phyloP scores from a whole-genome alignment of 2,329 filamentous ascomycete genomes.

The Arthrobotrys musiformis region DNA sequence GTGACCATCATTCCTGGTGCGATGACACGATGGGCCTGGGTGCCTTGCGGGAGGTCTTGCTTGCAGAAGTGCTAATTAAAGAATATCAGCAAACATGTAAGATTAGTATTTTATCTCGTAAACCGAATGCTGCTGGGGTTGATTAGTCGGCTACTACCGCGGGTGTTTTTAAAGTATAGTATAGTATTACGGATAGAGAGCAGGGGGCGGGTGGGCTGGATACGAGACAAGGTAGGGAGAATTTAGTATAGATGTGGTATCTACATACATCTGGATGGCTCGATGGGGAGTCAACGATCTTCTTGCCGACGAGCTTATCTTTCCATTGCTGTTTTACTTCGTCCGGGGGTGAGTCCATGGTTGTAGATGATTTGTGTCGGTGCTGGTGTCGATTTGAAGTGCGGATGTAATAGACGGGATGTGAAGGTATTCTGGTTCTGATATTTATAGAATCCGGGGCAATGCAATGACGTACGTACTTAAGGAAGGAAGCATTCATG shows the following conservation, averaged over 20 bases:
- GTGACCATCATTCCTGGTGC: conserved; percentile 56
- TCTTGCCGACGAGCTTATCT: conserved; percentile 58
- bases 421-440: background rate
- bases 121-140: too few species aligned
- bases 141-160: too few species aligned
- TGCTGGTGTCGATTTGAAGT: background rate
- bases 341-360: conserved; percentile 17
- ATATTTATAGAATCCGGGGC: background rate
- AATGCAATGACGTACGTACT: too few species aligned
- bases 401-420: background rate
- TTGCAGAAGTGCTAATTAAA: conserved; percentile 54
- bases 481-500: too few species aligned
- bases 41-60: conserved; percentile 57
- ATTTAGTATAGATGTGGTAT: background rate
- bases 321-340: conserved; percentile 55
- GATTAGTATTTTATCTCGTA: too few species aligned
- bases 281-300: conserved; percentile 53
- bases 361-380: background rate
- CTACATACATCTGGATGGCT: conserved; percentile 29
- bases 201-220: too few species aligned
- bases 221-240: background rate
- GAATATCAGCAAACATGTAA: too few species aligned
- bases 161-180: too few species aligned
- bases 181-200: too few species aligned
- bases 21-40: conserved; percentile 56